phyloP scores from a whole-genome alignment of 2,329 filamentous ascomycete genomes.

The Sporothrix schenckii region DNA sequence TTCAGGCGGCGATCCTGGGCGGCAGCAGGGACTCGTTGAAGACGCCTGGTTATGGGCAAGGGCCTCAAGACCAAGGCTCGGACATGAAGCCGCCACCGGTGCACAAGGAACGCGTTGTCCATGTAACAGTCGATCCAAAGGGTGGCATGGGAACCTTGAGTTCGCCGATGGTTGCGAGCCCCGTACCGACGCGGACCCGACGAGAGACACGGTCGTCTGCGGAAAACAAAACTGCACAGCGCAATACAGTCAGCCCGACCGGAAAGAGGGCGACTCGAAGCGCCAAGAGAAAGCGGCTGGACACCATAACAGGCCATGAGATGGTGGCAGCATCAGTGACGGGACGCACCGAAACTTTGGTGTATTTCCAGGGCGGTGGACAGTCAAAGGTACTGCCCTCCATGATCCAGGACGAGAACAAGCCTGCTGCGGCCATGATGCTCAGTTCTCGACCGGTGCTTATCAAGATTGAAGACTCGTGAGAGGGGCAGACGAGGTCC shows the following conservation, averaged over 20 bases:
- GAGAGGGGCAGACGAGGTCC: background rate
- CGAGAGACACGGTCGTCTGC: constrained; percentile 6
- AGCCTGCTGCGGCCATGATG: background rate
- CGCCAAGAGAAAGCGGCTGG: constrained; percentile 8
- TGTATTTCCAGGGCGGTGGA: constrained; percentile 5
- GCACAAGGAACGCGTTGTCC: constrained; percentile 10
- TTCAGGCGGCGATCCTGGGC: background rate
- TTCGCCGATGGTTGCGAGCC: constrained; percentile 10
- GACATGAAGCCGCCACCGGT: constrained; percentile 30
- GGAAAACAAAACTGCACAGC: background rate
- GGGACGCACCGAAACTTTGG: constrained; percentile 16
- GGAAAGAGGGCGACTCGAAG: background rate
- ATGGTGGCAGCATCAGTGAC: background rate
- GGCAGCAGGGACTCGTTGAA: background rate
- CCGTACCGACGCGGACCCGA: constrained; percentile 12
- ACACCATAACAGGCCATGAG: too few species aligned
- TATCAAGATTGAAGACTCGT: constrained; percentile 25
- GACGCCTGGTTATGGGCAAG: constrained; percentile 19
- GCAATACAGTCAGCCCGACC: constrained; percentile 16
- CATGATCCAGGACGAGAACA: background rate
- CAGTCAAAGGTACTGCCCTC: too few species aligned
- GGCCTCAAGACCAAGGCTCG: background rate
- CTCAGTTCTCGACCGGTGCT: constrained; percentile 14
- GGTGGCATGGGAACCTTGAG: background rate
- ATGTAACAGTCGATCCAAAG: constrained; percentile 2